Evolutionary conservation across 768 basidiomycete species (phyloP).

Genomic region (Xerocomus potaroensis): DNA sequence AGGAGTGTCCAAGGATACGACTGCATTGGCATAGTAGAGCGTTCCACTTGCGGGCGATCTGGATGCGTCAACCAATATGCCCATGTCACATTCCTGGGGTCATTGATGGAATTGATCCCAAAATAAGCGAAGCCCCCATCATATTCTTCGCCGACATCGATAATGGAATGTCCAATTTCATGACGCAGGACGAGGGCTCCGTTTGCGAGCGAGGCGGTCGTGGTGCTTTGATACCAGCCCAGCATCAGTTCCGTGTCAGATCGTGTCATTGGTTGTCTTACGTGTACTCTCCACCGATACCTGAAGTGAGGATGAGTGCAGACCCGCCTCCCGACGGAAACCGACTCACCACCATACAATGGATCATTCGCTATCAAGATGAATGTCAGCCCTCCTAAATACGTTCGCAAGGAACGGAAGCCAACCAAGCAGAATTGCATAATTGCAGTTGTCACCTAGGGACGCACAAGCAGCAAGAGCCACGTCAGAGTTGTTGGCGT

Average conservation of each 20-base stretch:
- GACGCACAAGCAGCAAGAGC: constrained; percentile 66
- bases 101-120: constrained; percentile 58
- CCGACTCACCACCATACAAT: constrained; percentile 61
- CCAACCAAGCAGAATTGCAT: constrained; percentile 69
- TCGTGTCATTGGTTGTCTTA: constrained; percentile 34
- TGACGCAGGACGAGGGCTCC: constrained; percentile 74
- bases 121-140: constrained; percentile 74
- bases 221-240: constrained; percentile 43
- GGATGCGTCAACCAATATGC: constrained; percentile 59
- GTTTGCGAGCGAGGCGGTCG: constrained; percentile 70
- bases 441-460: constrained; percentile 63
- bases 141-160: constrained; percentile 78
- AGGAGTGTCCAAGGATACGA: constrained; percentile 73
- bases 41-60: constrained; percentile 46
- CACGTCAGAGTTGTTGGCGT: constrained; percentile 62
- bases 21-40: constrained; percentile 72
- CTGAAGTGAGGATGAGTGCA: constrained; percentile 30
- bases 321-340: neutral
- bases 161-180: constrained; percentile 78
- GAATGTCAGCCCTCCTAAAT: constrained; percentile 4
- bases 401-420: constrained; percentile 6
- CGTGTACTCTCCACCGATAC: constrained; percentile 77
- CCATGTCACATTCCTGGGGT: constrained; percentile 54
- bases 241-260: constrained; percentile 1
- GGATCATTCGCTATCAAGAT: constrained; percentile 64